Evolutionary conservation across 1,284 basidiomycete genomes (phyloP).

Genomic region (Austroboletus novae-zelandiae): DNA sequence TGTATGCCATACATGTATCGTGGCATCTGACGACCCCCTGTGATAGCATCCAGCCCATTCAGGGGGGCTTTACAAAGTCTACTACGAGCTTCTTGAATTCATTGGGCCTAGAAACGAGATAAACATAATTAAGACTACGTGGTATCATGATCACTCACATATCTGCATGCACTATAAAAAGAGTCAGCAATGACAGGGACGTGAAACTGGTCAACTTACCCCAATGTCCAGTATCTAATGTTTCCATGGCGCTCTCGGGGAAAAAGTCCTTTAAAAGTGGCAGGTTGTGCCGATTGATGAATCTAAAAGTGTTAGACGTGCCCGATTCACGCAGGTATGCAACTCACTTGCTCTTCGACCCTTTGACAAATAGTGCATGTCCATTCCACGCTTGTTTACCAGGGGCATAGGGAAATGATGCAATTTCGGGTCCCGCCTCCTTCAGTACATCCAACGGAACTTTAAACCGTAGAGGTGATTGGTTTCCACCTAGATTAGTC

Average conservation of each 20-base stretch:
- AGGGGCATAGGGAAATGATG: slow-evolving; percentile 70
- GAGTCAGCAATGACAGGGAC: background rate
- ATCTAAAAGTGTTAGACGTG: slow-evolving; percentile 38
- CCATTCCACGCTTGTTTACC: slow-evolving; percentile 61
- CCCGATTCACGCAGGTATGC: background rate
- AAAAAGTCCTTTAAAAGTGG: slow-evolving; percentile 64
- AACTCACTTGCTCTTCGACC: slow-evolving; percentile 68
- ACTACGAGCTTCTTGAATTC: slow-evolving; percentile 45
- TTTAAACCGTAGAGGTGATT: slow-evolving; percentile 55
- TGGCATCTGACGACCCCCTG: background rate
- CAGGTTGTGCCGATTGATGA: slow-evolving; percentile 68
- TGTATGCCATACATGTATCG: too few relatives aligned
- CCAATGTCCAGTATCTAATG: slow-evolving; percentile 67
- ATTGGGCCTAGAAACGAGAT: slow-evolving; percentile 37
- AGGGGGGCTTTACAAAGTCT: slow-evolving; percentile 34
- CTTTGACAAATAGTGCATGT: slow-evolving; percentile 75
- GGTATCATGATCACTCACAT: slow-evolving; percentile 36
- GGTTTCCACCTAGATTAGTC: slow-evolving; percentile 63
- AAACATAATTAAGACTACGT: background rate
- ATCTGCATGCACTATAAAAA: slow-evolving; percentile 54
- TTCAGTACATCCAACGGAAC: slow-evolving; percentile 71
- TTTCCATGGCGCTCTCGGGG: slow-evolving; percentile 55
- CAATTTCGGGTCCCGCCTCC: slow-evolving; percentile 62
- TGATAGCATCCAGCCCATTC: too few relatives aligned
- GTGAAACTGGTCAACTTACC: slow-evolving; percentile 38